A percentile compares a stretch with the other conserved stretches of the same genome.
Evolutionary conservation across 2,329 filamentous ascomycete genomes (phyloP).

Genomic region (Coleophoma crateriformis): DNA sequence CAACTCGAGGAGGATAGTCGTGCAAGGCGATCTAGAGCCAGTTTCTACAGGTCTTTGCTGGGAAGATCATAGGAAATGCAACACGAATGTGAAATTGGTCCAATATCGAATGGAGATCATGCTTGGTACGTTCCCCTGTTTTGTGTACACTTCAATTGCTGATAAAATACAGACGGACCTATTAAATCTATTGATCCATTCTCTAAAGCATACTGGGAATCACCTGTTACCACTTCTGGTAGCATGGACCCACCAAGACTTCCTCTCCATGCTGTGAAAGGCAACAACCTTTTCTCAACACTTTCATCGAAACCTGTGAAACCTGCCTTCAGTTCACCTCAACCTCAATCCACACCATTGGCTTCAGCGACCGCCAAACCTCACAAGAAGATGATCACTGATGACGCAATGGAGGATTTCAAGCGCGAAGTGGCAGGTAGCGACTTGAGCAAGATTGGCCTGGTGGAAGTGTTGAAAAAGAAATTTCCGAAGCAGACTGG

Average conservation of each 20-base stretch:
- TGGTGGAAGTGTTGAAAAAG: conserved; percentile 71
- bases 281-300: conserved; percentile 10
- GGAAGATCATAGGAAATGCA: conserved; percentile 52
- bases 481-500: conserved; percentile 67
- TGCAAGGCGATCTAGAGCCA: conserved; percentile 67
- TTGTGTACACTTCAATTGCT: conserved; percentile 1
- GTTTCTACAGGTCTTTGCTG: conserved; percentile 79
- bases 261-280: conserved; percentile 24
- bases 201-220: conserved; percentile 71
- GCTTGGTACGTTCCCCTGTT: conserved; percentile 1
- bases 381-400: conserved; percentile 17
- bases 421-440: conserved; percentile 65
- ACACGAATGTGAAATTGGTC: conserved; percentile 42
- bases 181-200: conserved; percentile 73
- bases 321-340: conserved; percentile 7
- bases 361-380: neutral
- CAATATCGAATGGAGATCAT: conserved; percentile 72
- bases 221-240: neutral
- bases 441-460: conserved; percentile 66
- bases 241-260: conserved; percentile 29
- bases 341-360: neutral
- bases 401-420: conserved; percentile 38
- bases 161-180: conserved; percentile 21
- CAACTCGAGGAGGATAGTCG: conserved; percentile 46
- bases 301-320: conserved; percentile 11